Conservation (phyloP, 306 rosid genomes). For the Benincasa hispida region DNA sequence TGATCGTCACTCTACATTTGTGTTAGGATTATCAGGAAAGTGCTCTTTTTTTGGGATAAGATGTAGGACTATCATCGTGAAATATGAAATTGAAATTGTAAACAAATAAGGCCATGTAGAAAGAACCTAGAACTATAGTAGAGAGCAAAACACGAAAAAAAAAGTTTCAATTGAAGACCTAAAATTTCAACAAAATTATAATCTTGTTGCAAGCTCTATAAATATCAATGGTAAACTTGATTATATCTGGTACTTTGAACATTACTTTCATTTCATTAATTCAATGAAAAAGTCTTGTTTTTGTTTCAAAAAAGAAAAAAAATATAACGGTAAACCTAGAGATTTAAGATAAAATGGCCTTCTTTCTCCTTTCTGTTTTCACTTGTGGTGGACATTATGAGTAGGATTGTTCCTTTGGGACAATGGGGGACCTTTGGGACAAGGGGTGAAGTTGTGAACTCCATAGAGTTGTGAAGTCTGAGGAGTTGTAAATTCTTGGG, state of each 20-base stretch:
- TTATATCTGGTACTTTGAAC: too few relatives aligned
- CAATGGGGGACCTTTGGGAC: too few relatives aligned
- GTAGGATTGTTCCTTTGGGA: neutral
- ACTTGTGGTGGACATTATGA: neutral
- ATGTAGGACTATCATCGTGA: neutral
- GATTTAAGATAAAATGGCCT: neutral
- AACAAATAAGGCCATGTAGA: neutral
- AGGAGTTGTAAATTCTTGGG: too few relatives aligned
- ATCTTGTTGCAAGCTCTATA: neutral
- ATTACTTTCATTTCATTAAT: too few relatives aligned
- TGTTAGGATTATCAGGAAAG: neutral
- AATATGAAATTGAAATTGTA: neutral
- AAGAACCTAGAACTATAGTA: neutral
- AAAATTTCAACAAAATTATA: neutral
- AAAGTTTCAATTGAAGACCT: neutral
- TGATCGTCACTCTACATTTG: neutral
- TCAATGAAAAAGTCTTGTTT: too few relatives aligned
- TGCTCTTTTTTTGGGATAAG: neutral
- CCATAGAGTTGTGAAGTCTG: too few relatives aligned
- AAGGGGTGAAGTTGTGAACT: too few relatives aligned
- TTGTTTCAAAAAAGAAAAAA: too few relatives aligned
- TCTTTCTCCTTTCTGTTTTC: neutral
- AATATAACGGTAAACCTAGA: too few relatives aligned
- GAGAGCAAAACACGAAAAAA: neutral
- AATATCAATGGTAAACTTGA: neutral